These are phyloP conservation scores for Quercus engelmannii DNA, from an alignment of 306 rosid genomes.

Conservation along the genomic window DNA sequence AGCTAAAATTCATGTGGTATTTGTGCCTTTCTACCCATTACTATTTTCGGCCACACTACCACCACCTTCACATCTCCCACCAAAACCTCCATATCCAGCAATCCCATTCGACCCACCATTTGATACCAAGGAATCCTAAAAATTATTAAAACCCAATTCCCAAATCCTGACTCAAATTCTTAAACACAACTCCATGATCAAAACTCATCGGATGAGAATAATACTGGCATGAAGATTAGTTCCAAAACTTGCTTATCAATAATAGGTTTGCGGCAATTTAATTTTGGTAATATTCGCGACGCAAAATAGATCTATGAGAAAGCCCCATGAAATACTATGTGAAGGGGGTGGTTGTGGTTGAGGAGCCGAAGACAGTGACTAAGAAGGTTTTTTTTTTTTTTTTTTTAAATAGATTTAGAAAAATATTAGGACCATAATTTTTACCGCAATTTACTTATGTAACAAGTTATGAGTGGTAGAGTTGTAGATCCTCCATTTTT, in stretches of 20 bases:
- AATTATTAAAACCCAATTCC: slow-evolving; percentile 15
- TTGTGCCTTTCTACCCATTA: background rate
- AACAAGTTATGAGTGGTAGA: fast-evolving
- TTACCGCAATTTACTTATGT: too few relatives aligned
- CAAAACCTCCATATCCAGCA: slow-evolving; percentile 48
- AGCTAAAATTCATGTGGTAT: too few relatives aligned
- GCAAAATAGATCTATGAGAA: slow-evolving; percentile 16
- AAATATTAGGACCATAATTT: fast-evolving
- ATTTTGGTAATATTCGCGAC: background rate
- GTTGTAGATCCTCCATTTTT: too few relatives aligned
- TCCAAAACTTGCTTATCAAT: slow-evolving; percentile 12
- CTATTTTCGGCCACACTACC: background rate
- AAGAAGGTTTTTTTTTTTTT: too few relatives aligned
- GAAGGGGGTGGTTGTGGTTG: background rate
- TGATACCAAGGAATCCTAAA: slow-evolving; percentile 44
- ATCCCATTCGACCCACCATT: slow-evolving; percentile 39
- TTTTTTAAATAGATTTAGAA: too few relatives aligned
- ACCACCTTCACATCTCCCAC: slow-evolving; percentile 34
- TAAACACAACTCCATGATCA: slow-evolving; percentile 4
- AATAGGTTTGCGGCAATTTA: slow-evolving; percentile 16
- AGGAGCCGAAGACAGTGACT: too few relatives aligned
- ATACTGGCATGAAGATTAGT: slow-evolving; percentile 18
- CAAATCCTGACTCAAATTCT: slow-evolving; percentile 16
- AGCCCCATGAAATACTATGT: slow-evolving; percentile 21
- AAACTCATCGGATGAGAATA: slow-evolving; percentile 5